Conservation (phyloP, 345 rosid genomes). For the Mangifera indica region DNA sequence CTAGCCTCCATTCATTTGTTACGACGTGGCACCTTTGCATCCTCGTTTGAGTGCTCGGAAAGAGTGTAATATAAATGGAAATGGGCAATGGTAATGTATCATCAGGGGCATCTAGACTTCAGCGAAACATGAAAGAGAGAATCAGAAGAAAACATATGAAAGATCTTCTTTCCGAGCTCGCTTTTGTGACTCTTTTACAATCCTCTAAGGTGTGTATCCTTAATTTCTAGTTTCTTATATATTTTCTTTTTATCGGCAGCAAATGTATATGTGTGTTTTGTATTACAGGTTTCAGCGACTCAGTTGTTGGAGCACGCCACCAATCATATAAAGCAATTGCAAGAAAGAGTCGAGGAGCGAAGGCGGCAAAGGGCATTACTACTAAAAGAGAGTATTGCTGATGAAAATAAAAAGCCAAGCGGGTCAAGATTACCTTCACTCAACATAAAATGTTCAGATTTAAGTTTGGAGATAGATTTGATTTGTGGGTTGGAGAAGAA, state of each 20-base stretch:
- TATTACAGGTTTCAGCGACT: neutral
- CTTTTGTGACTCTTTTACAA: neutral
- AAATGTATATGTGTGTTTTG: neutral
- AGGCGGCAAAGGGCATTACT: neutral
- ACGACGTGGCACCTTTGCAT: neutral
- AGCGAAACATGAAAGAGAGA: conserved; percentile 9
- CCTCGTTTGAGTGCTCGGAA: neutral
- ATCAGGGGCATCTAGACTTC: neutral
- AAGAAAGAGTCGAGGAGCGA: neutral
- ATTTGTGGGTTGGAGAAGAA: conserved; percentile 19
- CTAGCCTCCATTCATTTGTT: neutral
- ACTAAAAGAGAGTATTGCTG: neutral
- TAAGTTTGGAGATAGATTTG: conserved; percentile 22
- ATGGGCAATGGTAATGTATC: neutral
- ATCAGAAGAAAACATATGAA: conserved; percentile 6
- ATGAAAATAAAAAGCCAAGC: neutral
- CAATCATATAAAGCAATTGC: conserved; percentile 2
- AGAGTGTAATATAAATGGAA: neutral
- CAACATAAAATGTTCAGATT: conserved; percentile 20
- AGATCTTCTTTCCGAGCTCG: neutral
- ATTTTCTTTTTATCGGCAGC: neutral
- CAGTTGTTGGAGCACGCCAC: conserved; percentile 10
- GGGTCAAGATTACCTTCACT: conserved; percentile 13
- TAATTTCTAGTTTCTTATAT: too few species aligned
- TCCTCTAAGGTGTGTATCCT: neutral